A percentile compares a stretch with the other conserved stretches of the same genome.
These are phyloP conservation scores for Camelina hispida DNA, from an alignment of 345 rosid species.

Conservation along the genomic window DNA sequence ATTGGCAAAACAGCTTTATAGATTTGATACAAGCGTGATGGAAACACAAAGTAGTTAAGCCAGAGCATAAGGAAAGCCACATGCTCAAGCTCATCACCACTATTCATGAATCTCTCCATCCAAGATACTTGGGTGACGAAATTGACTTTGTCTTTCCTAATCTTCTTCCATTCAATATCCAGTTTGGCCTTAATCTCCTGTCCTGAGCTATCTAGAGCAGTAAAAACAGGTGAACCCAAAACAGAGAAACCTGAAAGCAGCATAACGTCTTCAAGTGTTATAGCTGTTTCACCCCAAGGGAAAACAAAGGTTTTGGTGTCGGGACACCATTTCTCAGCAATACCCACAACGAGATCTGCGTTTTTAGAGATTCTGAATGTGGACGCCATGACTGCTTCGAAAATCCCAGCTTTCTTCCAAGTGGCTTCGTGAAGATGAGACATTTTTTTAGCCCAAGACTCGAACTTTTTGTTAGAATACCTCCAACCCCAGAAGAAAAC, in stretches of 20 bases:
- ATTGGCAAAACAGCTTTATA: conserved; percentile 7
- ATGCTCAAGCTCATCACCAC: conserved; percentile 50
- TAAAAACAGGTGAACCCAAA: conserved; percentile 49
- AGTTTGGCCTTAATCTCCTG: background rate
- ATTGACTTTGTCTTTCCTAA: background rate
- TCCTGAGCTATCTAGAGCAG: conserved; percentile 21
- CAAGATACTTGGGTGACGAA: conserved; percentile 18
- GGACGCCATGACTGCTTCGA: conserved; percentile 50
- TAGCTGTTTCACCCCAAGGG: conserved; percentile 55
- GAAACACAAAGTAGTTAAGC: conserved; percentile 47
- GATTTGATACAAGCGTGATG: background rate
- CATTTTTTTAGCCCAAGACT: conserved; percentile 52
- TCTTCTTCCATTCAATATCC: conserved; percentile 3
- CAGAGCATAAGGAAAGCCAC: conserved; percentile 53
- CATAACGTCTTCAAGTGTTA: too few relatives aligned
- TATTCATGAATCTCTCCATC: conserved; percentile 45
- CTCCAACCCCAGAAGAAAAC: conserved; percentile 47
- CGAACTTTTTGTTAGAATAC: conserved; percentile 33
- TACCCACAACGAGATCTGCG: conserved; percentile 38
- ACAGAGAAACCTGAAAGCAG: too few relatives aligned
- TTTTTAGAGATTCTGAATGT: conserved; percentile 35
- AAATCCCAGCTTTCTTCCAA: conserved; percentile 56
- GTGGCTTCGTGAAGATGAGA: conserved; percentile 18
- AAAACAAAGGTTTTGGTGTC: conserved; percentile 55
- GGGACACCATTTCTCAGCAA: conserved; percentile 58